A percentile compares a stretch with the other conserved stretches of the same genome.
These are phyloP conservation scores for Starmerella riodocensis DNA, from an alignment of 805 yeast genomes.

Conservation along the genomic window DNA sequence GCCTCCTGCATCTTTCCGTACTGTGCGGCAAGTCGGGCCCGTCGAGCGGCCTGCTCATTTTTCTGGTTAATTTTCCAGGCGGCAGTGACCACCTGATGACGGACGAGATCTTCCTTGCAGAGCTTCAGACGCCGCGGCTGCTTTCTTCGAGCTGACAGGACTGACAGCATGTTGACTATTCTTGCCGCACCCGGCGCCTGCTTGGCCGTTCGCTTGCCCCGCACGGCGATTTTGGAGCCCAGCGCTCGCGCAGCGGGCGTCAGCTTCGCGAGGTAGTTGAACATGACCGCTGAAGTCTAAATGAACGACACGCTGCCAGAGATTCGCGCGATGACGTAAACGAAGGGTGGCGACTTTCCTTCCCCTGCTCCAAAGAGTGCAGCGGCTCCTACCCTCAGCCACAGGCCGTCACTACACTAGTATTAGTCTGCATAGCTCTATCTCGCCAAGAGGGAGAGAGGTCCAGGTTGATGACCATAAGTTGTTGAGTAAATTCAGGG, in stretches of 20 bases:
- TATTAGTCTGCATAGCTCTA: too few relatives aligned
- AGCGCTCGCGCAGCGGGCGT: conserved; percentile 1
- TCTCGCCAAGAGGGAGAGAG: too few relatives aligned
- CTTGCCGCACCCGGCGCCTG: conserved; percentile 38
- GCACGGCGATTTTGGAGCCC: conserved; percentile 9
- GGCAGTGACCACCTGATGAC: conserved; percentile 66
- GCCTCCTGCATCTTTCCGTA: conserved; percentile 55
- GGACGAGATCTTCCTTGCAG: conserved; percentile 65
- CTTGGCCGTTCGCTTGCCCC: conserved; percentile 39
- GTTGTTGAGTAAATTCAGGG: too few relatives aligned
- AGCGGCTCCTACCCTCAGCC: too few relatives aligned
- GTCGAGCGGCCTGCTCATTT: conserved; percentile 34
- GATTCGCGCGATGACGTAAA: too few relatives aligned
- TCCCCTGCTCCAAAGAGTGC: too few relatives aligned
- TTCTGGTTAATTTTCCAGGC: conserved; percentile 66
- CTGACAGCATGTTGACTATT: conserved; percentile 51
- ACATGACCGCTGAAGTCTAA: neutral
- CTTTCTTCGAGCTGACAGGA: conserved; percentile 73
- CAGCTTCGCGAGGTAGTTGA: conserved; percentile 3
- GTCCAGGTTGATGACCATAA: too few relatives aligned
- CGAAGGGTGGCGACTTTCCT: too few relatives aligned
- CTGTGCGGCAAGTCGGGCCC: conserved; percentile 36
- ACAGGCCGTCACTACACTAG: too few relatives aligned
- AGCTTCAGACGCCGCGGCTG: conserved; percentile 72
- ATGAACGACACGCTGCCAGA: too few relatives aligned